phyloP scores from a whole-genome alignment of 2,329 filamentous ascomycete species.

The Sphaerostilbella broomeana region DNA sequence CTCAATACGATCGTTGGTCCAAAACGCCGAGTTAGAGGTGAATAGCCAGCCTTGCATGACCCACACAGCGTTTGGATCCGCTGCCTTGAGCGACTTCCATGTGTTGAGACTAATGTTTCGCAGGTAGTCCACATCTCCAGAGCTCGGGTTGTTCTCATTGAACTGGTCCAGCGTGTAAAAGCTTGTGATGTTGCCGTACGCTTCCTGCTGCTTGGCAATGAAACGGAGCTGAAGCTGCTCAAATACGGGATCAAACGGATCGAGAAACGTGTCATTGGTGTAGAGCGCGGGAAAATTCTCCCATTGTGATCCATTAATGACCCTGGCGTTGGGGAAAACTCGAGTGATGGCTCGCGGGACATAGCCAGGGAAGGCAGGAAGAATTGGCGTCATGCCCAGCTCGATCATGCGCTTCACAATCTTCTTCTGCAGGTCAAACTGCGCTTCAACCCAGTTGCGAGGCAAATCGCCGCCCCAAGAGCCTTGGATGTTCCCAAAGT shows the following conservation, averaged over 20 bases:
- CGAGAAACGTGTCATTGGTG: slow-evolving; percentile 41
- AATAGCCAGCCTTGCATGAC: slow-evolving; percentile 48
- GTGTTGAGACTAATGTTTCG: slow-evolving; percentile 34
- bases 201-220: slow-evolving; percentile 37
- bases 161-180: slow-evolving; percentile 47
- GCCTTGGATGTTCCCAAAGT: slow-evolving; percentile 46
- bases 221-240: slow-evolving; percentile 37
- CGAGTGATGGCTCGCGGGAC: slow-evolving; percentile 36
- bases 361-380: slow-evolving; percentile 45
- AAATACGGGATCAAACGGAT: slow-evolving; percentile 39
- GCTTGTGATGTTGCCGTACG: slow-evolving; percentile 40
- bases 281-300: slow-evolving; percentile 33
- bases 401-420: slow-evolving; percentile 44
- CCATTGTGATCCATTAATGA: slow-evolving; percentile 40
- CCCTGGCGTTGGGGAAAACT: slow-evolving; percentile 35
- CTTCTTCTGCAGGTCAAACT: slow-evolving; percentile 41
- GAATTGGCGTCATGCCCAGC: slow-evolving; percentile 45
- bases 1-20: slow-evolving; percentile 38
- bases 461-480: slow-evolving; percentile 41
- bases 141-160: slow-evolving; percentile 44
- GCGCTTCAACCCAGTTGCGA: slow-evolving; percentile 38
- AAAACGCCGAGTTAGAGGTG: slow-evolving; percentile 35
- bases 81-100: slow-evolving; percentile 40
- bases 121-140: slow-evolving; percentile 38
- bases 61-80: slow-evolving; percentile 43